Conservation (phyloP, 805 yeast genomes). For the Candida palmyrensis region DNA sequence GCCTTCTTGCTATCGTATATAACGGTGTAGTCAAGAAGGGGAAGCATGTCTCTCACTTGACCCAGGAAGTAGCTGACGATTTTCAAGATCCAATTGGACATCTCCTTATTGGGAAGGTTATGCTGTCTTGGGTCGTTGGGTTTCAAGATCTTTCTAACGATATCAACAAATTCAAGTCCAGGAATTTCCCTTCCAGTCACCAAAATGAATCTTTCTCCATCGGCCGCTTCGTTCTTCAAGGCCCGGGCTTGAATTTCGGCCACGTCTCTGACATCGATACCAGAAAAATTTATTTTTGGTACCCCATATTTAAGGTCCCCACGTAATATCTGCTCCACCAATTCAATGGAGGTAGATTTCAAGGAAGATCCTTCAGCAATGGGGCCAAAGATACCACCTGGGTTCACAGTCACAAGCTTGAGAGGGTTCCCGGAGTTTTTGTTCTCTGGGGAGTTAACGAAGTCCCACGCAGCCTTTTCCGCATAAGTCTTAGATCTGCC, state of each 20-base stretch:
- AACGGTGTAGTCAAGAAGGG: neutral
- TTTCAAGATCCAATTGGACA: neutral
- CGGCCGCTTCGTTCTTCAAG: slow-evolving; percentile 24
- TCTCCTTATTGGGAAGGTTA: slow-evolving; percentile 1
- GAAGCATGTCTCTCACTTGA: neutral
- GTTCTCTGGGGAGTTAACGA: neutral
- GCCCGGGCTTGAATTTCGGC: slow-evolving; percentile 11
- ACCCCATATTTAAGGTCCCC: slow-evolving; percentile 1
- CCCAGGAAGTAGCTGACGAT: neutral
- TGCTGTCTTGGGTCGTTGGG: neutral
- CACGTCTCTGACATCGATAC: slow-evolving; percentile 13
- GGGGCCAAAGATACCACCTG: slow-evolving; percentile 2
- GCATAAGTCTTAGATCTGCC: slow-evolving; percentile 4
- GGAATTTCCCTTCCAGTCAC: neutral
- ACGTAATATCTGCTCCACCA: neutral
- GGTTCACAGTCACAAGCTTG: neutral
- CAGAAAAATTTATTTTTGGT: slow-evolving; percentile 1
- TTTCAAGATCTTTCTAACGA: neutral
- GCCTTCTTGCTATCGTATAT: slow-evolving; percentile 1
- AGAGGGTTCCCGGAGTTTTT: slow-evolving; percentile 34
- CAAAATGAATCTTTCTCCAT: slow-evolving; percentile 28
- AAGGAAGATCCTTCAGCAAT: neutral
- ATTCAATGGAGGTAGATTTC: slow-evolving; percentile 1
- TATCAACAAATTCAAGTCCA: neutral
- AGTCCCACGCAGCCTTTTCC: slow-evolving; percentile 7